phyloP scores from a whole-genome alignment of 805 yeast species.

The Scheffersomyces lignosus region DNA sequence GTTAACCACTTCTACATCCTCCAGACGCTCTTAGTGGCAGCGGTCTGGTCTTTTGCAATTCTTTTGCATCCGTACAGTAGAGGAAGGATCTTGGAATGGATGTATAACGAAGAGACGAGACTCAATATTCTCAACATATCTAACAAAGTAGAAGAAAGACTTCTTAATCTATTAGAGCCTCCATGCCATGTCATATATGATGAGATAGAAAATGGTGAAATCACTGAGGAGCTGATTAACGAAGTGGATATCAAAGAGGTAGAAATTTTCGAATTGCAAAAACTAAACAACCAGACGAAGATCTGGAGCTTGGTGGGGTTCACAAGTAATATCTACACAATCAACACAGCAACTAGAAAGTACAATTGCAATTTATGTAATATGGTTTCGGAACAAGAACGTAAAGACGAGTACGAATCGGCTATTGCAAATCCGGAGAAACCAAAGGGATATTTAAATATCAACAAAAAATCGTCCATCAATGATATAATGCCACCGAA shows the following conservation, averaged over 20 bases:
- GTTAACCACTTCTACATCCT: constrained; percentile 16
- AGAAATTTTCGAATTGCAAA: constrained; percentile 70
- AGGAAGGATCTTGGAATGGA: constrained; percentile 42
- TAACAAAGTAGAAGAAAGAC: constrained; percentile 47
- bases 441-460: constrained; percentile 1
- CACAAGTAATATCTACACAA: constrained; percentile 52
- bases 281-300: constrained; percentile 44
- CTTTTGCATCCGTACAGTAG: constrained; percentile 56
- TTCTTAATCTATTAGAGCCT: constrained; percentile 12
- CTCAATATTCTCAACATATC: constrained; percentile 47
- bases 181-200: not conserved
- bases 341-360: constrained; percentile 29
- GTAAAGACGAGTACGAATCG: not conserved
- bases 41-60: constrained; percentile 50
- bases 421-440: not conserved
- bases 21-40: constrained; percentile 24
- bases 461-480: constrained; percentile 17
- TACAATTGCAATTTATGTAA: constrained; percentile 1
- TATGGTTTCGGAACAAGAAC: constrained; percentile 2
- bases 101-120: constrained; percentile 68
- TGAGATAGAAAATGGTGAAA: constrained; percentile 8
- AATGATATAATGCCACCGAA: constrained; percentile 54
- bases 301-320: constrained; percentile 69
- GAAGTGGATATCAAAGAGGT: constrained; percentile 47
- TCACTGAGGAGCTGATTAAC: constrained; percentile 20